Evolutionary conservation across 108 stramenopile genomes (phyloP), one percentile per base, ranked within the genome.

Genomic region (Cylindrotheca fusiformis): DNA sequence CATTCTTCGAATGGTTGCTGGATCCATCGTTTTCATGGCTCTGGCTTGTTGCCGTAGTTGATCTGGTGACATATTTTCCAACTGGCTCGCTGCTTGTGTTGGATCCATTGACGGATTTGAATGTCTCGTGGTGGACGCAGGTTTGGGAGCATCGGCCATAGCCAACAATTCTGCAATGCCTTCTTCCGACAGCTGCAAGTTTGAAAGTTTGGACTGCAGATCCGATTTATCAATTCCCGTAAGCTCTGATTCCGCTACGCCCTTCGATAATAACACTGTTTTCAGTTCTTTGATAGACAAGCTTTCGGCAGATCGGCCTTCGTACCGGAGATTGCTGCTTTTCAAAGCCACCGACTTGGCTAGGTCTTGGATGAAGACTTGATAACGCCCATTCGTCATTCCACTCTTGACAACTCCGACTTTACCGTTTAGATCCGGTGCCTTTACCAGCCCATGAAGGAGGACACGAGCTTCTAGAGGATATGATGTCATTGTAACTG

Each of bases 1-100:
- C 64, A 79, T 80, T 36, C 68, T 50, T 17, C 90, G 72, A 17
- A 92, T 44, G 0, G 67, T 61, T 22, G 69, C 60, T 8, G 79
- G 76, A 45, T 63, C 67, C 81, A 87, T 89, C n/a, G 74, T 53
- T 49, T 73, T 74, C 87, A 89, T 87, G 57, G 79, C 77, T n/a
- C 59, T 52, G 0, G 91, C 91, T 60, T 92, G 91, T 51, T 77
- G 75, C 20, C 74, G 71, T 0, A 92, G 65, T 29, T 81, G 80
- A 3, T 83, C 84, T 18, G 91, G 91, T 8, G 73, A 52, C 87
- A 87, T 87, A 30, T 81, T 65, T 19, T 67, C 64, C 70, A 92
- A 69, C 54, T 81, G 81, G 18, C 81, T 58, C 12, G 83, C 77
- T 2, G 76, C 82, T 67, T 79, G 78, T 0, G 75, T 63, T 33